These are phyloP conservation scores for Fusarium bactridioides DNA, from an alignment of 2,329 filamentous ascomycete species.

Conservation along the genomic window DNA sequence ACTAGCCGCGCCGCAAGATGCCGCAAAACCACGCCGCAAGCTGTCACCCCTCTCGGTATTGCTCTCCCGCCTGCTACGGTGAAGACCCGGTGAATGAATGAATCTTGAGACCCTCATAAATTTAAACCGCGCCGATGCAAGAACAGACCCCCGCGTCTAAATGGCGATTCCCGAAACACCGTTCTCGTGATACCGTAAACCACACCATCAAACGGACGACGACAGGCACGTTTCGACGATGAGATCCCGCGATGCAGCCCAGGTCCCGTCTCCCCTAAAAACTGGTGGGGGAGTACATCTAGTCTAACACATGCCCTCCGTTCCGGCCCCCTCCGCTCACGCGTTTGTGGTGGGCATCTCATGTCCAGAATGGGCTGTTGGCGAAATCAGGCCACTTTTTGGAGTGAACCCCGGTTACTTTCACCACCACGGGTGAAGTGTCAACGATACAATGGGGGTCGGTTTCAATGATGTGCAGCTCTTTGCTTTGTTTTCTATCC, in stretches of 20 bases:
- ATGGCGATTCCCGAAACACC: slow-evolving; percentile 21
- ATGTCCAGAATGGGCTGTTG: slow-evolving; percentile 39
- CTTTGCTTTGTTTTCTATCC: not conserved
- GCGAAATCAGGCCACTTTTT: slow-evolving; percentile 38
- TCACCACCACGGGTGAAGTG: not conserved
- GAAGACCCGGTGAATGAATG: not conserved
- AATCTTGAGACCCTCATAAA: not conserved
- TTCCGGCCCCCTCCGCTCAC: slow-evolving; percentile 42
- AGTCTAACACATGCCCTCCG: slow-evolving; percentile 28
- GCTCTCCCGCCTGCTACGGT: not conserved
- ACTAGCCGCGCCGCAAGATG: slow-evolving; percentile 1
- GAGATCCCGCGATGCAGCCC: slow-evolving; percentile 35
- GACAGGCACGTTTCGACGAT: slow-evolving; percentile 29
- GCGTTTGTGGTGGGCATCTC: slow-evolving; percentile 9
- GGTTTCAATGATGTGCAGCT: not conserved
- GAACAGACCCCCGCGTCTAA: not conserved
- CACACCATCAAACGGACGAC: slow-evolving; percentile 32
- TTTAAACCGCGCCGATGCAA: slow-evolving; percentile 1
- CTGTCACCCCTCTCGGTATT: not conserved
- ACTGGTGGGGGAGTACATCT: not conserved
- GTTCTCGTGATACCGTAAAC: slow-evolving; percentile 17
- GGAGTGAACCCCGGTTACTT: not conserved
- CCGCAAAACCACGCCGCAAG: not conserved
- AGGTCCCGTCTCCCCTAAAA: not conserved
- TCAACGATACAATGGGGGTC: not conserved